Evolutionary conservation across 1,284 basidiomycete genomes (phyloP).

Genomic region (Apiotrichum porosum): DNA sequence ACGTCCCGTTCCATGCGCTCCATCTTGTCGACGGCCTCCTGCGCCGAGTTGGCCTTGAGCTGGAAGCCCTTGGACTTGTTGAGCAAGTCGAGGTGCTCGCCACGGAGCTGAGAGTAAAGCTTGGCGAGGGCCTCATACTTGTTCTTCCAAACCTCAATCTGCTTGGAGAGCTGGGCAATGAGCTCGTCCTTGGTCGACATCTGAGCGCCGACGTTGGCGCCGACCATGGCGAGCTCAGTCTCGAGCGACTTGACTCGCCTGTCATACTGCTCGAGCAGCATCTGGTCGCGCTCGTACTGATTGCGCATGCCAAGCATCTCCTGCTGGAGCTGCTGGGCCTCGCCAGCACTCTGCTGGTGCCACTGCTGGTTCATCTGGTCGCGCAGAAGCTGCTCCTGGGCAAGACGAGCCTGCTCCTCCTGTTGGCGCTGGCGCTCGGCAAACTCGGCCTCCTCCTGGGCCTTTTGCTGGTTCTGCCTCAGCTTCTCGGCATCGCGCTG

Average conservation of each 20-base stretch:
- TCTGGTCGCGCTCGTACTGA: constrained; percentile 97
- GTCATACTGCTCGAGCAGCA: constrained; percentile 97
- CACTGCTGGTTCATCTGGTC: constrained; percentile 64
- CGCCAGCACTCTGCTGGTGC: constrained; percentile 54
- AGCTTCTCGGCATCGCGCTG: constrained; percentile 80
- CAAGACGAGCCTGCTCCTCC: constrained; percentile 79
- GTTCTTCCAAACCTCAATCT: constrained; percentile 94
- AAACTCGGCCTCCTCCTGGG: constrained; percentile 80
- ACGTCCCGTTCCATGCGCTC: constrained; percentile 98
- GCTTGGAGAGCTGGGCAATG: constrained; percentile 92
- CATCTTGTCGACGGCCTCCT: constrained; percentile 99
- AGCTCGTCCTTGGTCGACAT: constrained; percentile 90
- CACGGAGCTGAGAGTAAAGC: constrained; percentile 94
- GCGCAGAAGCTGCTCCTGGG: constrained; percentile 81
- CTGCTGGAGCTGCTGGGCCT: constrained; percentile 69
- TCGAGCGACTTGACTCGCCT: constrained; percentile 94
- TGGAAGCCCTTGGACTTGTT: constrained; percentile 97
- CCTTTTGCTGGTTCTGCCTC: constrained; percentile 68
- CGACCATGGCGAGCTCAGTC: constrained; percentile 75
- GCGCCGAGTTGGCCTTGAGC: constrained; percentile 95
- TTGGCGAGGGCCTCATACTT: constrained; percentile 99
- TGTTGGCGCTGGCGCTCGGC: constrained; percentile 58
- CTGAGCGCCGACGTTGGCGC: constrained; percentile 78
- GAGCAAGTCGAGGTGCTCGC: constrained; percentile 96
- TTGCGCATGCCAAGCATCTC: constrained; percentile 90